Conservation (phyloP, 495 filamentous ascomycete genomes). For the Parathielavia hyrcaniae region DNA sequence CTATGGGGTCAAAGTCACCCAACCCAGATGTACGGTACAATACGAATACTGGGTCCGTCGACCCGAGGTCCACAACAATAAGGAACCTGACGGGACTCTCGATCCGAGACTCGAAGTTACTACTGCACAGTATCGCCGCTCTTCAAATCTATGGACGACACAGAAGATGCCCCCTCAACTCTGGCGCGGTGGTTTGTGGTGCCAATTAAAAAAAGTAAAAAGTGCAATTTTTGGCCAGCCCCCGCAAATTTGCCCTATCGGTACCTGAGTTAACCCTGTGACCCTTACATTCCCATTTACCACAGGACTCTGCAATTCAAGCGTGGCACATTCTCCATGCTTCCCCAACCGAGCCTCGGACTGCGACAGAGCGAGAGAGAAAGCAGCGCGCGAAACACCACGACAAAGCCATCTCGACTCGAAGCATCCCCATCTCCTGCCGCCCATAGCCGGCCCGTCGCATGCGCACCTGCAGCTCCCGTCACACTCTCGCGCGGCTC, state of each 20-base stretch:
- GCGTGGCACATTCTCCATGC: not conserved
- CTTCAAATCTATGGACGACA: too few species aligned
- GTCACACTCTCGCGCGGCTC: slow-evolving; percentile 10
- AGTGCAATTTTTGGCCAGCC: not conserved
- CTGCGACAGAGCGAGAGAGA: not conserved
- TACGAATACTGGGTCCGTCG: too few species aligned
- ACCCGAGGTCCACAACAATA: too few species aligned
- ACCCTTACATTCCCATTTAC: not conserved
- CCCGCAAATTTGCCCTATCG: not conserved
- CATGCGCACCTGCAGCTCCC: slow-evolving; percentile 6
- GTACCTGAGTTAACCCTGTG: not conserved
- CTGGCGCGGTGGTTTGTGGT: not conserved
- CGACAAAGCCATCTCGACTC: not conserved
- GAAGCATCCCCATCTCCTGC: not conserved
- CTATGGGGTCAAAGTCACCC: too few species aligned
- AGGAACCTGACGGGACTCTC: too few species aligned
- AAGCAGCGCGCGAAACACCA: not conserved
- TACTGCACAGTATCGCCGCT: too few species aligned
- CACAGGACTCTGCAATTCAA: not conserved
- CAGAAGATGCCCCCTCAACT: too few species aligned
- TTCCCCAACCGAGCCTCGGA: not conserved
- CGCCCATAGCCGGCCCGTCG: not conserved
- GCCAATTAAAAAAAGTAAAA: not conserved
- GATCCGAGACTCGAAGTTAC: too few species aligned
- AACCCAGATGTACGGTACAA: too few species aligned